These are phyloP conservation scores for Strigomonas culicis DNA, from an alignment of 208 protist species.

Conservation along the genomic window DNA sequence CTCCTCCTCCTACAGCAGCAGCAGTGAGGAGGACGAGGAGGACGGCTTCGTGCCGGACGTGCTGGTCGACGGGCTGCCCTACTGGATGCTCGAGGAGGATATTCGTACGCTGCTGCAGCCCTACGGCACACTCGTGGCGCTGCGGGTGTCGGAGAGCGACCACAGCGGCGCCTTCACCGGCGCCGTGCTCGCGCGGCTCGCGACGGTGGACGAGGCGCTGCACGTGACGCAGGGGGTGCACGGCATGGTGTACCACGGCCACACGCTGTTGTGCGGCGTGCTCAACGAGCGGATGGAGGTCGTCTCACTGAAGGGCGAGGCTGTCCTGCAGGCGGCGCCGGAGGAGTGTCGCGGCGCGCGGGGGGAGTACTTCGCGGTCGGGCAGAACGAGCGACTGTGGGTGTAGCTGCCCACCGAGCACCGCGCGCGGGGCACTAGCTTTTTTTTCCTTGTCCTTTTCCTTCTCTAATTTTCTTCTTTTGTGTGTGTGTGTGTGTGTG, in stretches of 20 bases:
- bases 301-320: slow-evolving; percentile 46
- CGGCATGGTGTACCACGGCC: slow-evolving; percentile 34
- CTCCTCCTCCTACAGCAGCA: slow-evolving; percentile 4
- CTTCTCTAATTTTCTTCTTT: no score
- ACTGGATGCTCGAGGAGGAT: slow-evolving; percentile 78
- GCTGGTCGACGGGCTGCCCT: slow-evolving; percentile 76
- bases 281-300: slow-evolving; percentile 67
- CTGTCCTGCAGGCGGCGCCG: slow-evolving; percentile 26
- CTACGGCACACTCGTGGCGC: slow-evolving; percentile 47
- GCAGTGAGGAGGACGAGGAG: slow-evolving; percentile 6
- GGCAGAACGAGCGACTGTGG: slow-evolving; percentile 68
- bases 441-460: no score
- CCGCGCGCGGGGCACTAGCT: neutral
- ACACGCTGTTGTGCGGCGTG: slow-evolving; percentile 52
- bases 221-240: slow-evolving; percentile 55
- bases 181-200: slow-evolving; percentile 72
- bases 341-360: slow-evolving; percentile 11
- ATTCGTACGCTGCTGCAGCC: slow-evolving; percentile 60
- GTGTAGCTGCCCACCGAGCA: slow-evolving; percentile 43
- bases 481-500: no score
- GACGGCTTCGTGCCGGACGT: slow-evolving; percentile 74
- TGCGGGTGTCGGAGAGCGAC: slow-evolving; percentile 73
- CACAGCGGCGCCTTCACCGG: slow-evolving; percentile 74
- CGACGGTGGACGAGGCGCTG: slow-evolving; percentile 59
- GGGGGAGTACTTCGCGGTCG: slow-evolving; percentile 28